A percentile compares a stretch with the other conserved stretches of the same genome.
These are phyloP conservation scores for Eucalyptus cloeziana DNA, from an alignment of 345 rosid species.

Conservation along the genomic window DNA sequence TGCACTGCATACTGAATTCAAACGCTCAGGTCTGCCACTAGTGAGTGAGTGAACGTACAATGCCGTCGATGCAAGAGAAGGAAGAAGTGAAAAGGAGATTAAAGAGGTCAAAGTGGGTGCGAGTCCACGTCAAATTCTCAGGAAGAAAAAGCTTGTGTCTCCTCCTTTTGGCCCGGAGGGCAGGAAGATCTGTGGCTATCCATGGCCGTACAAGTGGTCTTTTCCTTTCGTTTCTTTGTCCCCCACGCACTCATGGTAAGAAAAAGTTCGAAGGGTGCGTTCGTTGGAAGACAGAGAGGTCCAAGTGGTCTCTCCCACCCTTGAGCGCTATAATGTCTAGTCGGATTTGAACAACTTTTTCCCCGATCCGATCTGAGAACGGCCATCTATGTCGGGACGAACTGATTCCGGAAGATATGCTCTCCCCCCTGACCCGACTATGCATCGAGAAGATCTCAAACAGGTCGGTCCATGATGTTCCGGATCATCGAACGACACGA, in stretches of 20 bases:
- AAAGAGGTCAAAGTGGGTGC: background rate
- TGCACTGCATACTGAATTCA: background rate
- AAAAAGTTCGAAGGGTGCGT: background rate
- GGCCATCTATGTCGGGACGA: background rate
- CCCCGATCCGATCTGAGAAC: background rate
- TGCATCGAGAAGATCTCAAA: background rate
- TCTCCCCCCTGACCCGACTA: background rate
- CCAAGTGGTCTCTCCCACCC: background rate
- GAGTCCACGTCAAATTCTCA: background rate
- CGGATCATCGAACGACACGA: background rate
- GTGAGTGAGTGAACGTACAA: background rate
- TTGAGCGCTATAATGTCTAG: background rate
- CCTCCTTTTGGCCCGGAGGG: background rate
- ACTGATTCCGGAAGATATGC: background rate
- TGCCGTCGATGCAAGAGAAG: background rate
- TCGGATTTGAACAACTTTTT: background rate
- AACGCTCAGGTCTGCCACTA: background rate
- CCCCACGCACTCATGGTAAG: background rate
- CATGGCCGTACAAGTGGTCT: background rate
- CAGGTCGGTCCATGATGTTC: background rate
- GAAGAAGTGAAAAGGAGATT: background rate
- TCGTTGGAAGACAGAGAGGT: background rate
- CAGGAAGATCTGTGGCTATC: background rate
- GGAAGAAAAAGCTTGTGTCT: background rate
- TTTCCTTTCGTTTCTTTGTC: background rate